Base-by-base conservation (phyloP, 148 eudicot genomes). In the Talinum fruticosum region DNA sequence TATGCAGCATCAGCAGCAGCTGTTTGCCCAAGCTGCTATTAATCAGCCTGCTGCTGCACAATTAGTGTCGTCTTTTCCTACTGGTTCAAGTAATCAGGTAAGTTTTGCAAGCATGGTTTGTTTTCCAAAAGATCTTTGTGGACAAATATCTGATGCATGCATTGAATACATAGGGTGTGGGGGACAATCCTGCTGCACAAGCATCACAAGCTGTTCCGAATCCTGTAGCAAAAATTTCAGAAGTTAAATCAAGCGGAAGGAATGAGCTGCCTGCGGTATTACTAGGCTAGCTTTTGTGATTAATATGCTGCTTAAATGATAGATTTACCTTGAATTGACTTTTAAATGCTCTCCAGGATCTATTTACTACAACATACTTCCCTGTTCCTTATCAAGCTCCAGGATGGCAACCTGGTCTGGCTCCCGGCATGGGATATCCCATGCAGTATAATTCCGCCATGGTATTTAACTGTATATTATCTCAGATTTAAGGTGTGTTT, bases 201-300 rank as follows among this genome's bases (percentile, higher is more conserved):
- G 76, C 84, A 72, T 74, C 84, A 53, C 87, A 79, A 66, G 79
- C 82, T 75, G 79, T 72, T 69, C 29, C 79, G 51, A 71, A 44
- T 36, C 83, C 87, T 51, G 68, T 65, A 34, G 66, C 76, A 18
- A 84, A 84, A 62, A 79, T 86, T 49, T 41, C 36, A 10, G 90
- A 90, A 75, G 87, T 53, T 81, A 83, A 83, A 82, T 78, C 87
- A 66, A 79, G 71, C 62, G 93, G 88, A 57, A 93, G 92, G 76
- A 86, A 79, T 71, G 99, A 84, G 79, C 80, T 96, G 77, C 99
- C 99, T 5, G 87, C 78, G 92, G 97, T 93, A 78, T 74, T 73
- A 33, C 15, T 73, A 37, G 24, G 44, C 73, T 72, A 7, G 79
- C 36, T 79, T 73, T 10, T 78, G 44, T 71, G 57, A 71, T 47